Evolutionary conservation across 495 filamentous ascomycete genomes (phyloP), one percentile per base, ranked within the genome.

Genomic region (Hyphodiscus hymeniophilus): DNA sequence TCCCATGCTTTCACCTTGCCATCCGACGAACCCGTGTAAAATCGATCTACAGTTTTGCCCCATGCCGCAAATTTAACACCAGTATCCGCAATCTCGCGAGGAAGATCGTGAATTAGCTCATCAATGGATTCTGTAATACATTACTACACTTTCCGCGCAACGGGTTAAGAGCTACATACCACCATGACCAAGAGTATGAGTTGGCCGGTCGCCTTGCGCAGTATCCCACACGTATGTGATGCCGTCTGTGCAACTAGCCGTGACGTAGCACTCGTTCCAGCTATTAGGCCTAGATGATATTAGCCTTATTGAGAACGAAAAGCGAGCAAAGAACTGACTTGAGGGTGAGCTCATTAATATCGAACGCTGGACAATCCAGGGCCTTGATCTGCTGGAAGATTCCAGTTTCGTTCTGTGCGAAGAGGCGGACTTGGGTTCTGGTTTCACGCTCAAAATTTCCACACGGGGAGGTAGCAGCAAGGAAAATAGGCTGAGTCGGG

Each of bases 11-110:
- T 95, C 6, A 98, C 71, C 0, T 84, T 69, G 1, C 92, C 91
- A 59, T 98, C 92, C 0, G 89, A 92, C 2, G 82, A 83, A 2
- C 90, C 92, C n/a, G 86, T 94, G 57, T 90, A 95, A 38, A 96
- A 77, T 0, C 84, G 71, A 41, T 85, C 78, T 4, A 72, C 64
- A 0, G 73, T 73, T 2, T 72, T 69, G 1, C 84, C 89, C 91
- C 91, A 98, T 1, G 85, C 66, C 1, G 79, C 78, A 51, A 92
- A 82, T 30, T 84, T 82, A 3, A 95, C 81, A 0, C 92, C 92
- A 0, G 83, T 81, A 58, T 97, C 92, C 17, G 77, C 76, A 3
- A 71, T 54, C 53, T 94, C 88, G 16, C 80, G 67, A 17, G 74
- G 57, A 0, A 76, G 47, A 20, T 72, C 58, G 22, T 74, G 75